These are phyloP conservation scores for Lipomyces yarrowii DNA, from an alignment of 1,139 yeast species.

Conservation along the genomic window DNA sequence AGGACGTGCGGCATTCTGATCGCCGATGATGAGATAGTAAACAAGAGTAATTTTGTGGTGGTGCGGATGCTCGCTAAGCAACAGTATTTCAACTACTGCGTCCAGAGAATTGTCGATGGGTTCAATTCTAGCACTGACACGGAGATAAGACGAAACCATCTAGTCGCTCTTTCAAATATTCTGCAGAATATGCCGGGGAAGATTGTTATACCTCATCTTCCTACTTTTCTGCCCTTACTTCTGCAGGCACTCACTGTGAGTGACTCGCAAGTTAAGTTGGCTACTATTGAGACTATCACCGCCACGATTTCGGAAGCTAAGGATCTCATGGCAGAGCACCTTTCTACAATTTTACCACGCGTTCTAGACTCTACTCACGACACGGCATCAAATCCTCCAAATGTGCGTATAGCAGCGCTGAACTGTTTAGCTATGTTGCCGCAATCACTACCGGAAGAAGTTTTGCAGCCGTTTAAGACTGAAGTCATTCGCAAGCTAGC, in stretches of 20 bases:
- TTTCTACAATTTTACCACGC: slow-evolving; percentile 59
- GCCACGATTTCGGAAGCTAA: slow-evolving; percentile 59
- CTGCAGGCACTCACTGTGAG: slow-evolving; percentile 60
- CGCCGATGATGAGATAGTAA: slow-evolving; percentile 63
- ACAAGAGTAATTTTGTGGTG: slow-evolving; percentile 59
- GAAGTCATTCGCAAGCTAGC: slow-evolving; percentile 54
- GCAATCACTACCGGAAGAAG: slow-evolving; percentile 45
- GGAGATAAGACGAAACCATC: slow-evolving; percentile 50
- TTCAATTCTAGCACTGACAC: slow-evolving; percentile 32
- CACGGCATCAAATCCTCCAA: slow-evolving; percentile 39
- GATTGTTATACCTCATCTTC: slow-evolving; percentile 63
- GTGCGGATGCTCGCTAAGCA: slow-evolving; percentile 76
- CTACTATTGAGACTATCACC: slow-evolving; percentile 53
- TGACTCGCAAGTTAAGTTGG: slow-evolving; percentile 54
- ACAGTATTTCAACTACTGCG: slow-evolving; percentile 59
- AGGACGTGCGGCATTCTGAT: slow-evolving; percentile 65
- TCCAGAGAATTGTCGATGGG: slow-evolving; percentile 41
- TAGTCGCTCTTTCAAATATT: slow-evolving; percentile 68
- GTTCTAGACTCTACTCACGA: slow-evolving; percentile 45
- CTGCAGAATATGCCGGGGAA: slow-evolving; percentile 65
- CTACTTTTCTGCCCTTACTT: slow-evolving; percentile 67
- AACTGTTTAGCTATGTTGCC: slow-evolving; percentile 58
- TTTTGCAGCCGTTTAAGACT: slow-evolving; percentile 55
- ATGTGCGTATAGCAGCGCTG: slow-evolving; percentile 61
- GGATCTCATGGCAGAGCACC: slow-evolving; percentile 44